Evolutionary conservation across 768 basidiomycete genomes (phyloP).

Genomic region (Lentinus brumalis): DNA sequence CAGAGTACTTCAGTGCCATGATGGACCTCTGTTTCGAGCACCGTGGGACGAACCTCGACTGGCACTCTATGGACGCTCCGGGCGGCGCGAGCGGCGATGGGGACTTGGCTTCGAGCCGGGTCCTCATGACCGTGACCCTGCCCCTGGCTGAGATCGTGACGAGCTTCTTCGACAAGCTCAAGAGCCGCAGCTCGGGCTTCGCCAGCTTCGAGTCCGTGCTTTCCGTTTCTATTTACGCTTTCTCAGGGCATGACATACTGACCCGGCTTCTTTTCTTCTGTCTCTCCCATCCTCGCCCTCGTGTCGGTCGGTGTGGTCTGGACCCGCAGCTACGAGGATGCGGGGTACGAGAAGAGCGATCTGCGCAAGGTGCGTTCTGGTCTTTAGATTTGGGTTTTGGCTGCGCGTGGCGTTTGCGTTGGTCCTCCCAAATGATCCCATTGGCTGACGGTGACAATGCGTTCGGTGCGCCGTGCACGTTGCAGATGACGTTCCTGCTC

Average conservation of each 20-base stretch:
- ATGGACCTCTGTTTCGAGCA: slow-evolving; percentile 91
- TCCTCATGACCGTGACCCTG: slow-evolving; percentile 81
- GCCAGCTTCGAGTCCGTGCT: slow-evolving; percentile 84
- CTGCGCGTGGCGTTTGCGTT: background rate
- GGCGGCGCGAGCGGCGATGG: slow-evolving; percentile 37
- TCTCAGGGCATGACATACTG: background rate
- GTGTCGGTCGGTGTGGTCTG: background rate
- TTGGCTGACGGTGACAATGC: background rate
- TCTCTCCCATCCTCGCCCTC: background rate
- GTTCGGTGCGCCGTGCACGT: background rate
- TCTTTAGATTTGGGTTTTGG: background rate
- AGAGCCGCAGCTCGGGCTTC: slow-evolving; percentile 89
- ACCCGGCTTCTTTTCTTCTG: background rate
- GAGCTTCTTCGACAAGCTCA: slow-evolving; percentile 93
- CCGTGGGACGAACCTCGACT: slow-evolving; percentile 81
- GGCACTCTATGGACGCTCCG: slow-evolving; percentile 71
- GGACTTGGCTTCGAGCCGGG: slow-evolving; percentile 51
- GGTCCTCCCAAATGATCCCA: no score
- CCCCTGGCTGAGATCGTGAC: slow-evolving; percentile 93
- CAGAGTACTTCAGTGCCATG: slow-evolving; percentile 94
- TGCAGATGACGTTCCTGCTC: slow-evolving; percentile 86
- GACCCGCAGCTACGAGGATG: slow-evolving; percentile 82
- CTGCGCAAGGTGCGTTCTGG: slow-evolving; percentile 69
- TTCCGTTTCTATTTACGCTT: background rate
- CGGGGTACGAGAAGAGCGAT: slow-evolving; percentile 81